Evolutionary conservation across 768 basidiomycete species (phyloP).

Genomic region (Lentinula boryana): DNA sequence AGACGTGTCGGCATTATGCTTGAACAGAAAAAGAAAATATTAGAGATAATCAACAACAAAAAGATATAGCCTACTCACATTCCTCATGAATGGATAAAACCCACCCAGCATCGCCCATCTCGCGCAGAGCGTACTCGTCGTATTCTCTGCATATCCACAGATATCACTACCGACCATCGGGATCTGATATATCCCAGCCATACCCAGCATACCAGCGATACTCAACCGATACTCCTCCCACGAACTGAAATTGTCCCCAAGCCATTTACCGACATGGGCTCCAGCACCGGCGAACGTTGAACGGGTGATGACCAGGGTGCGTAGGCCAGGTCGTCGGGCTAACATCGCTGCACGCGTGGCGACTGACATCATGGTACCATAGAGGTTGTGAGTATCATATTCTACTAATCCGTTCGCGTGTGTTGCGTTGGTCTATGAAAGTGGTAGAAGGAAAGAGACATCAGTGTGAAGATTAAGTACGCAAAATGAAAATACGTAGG

Average conservation of each 20-base stretch:
- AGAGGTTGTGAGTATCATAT: conserved; percentile 63
- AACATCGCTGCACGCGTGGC: conserved; percentile 58
- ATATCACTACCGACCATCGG: conserved; percentile 79
- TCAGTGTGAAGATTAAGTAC: background rate
- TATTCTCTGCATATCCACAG: conserved; percentile 58
- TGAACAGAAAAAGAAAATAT: background rate
- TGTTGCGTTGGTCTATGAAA: conserved; percentile 32
- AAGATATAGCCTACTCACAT: conserved; percentile 33
- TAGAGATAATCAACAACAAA: background rate
- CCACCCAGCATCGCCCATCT: conserved; percentile 76
- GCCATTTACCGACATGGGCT: conserved; percentile 64
- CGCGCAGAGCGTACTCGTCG: conserved; percentile 64
- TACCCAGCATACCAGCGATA: conserved; percentile 62
- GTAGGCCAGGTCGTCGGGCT: conserved; percentile 51
- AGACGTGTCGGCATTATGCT: conserved; percentile 51
- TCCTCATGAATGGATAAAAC: conserved; percentile 77
- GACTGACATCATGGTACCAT: conserved; percentile 67
- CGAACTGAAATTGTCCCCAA: conserved; percentile 57
- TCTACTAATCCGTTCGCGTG: conserved; percentile 55
- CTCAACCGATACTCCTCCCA: conserved; percentile 57
- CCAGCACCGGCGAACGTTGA: conserved; percentile 72
- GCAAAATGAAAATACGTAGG: too few species aligned
- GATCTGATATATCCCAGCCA: conserved; percentile 58
- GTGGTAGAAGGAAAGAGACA: too few species aligned
- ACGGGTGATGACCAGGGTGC: conserved; percentile 64